Evolutionary conservation across 345 rosid genomes (phyloP), one percentile per base, ranked within the genome.

Genomic region (Cochlearia excelsa): DNA sequence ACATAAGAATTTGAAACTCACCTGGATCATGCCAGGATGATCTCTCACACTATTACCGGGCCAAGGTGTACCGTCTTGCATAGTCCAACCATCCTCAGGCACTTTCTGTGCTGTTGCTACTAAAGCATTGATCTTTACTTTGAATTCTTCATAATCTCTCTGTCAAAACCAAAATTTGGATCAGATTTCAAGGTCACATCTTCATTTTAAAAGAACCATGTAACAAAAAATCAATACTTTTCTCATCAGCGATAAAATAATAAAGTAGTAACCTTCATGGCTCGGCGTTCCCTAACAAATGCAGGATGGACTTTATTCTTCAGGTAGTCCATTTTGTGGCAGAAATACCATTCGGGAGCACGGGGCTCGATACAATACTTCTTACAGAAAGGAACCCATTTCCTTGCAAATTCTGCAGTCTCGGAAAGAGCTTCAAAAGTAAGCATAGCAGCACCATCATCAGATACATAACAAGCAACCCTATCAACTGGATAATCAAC

Each of bases 21-120:
- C 99, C 95, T 93, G 99, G 61, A 93, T 93, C 99, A 93, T 93
- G 75, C 99, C 99, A 9, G 99, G 99, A 74, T 93, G 99, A 58
- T 93, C 96, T 41, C 99, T 85, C 4, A 85, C 90, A 50, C 77
- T 80, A 64, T 93, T 93, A 59, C 99, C 99, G 4, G 99, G 99
- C 99, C 99, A 93, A 26, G 97, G 95, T 63, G 97, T 93, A 56
- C 99, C 99, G 43, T 93, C 99, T 80, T 89, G 99, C 99, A 93
- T 93, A 6, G 99, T 93, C 99, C 99, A 93, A 61, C 99, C 99
- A 63, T 93, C 99, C 78, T 93, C 99, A 3, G 99, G 99, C 63
- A 87, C 99, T 68, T 93, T 93, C 66, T 90, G 96, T 9, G 99
- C 96, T 2, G 84, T 87, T 0, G 99, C 82, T 69, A 90, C 99